Conservation (phyloP, 352 stramenopile species). For the Phytophthora foliorum region DNA sequence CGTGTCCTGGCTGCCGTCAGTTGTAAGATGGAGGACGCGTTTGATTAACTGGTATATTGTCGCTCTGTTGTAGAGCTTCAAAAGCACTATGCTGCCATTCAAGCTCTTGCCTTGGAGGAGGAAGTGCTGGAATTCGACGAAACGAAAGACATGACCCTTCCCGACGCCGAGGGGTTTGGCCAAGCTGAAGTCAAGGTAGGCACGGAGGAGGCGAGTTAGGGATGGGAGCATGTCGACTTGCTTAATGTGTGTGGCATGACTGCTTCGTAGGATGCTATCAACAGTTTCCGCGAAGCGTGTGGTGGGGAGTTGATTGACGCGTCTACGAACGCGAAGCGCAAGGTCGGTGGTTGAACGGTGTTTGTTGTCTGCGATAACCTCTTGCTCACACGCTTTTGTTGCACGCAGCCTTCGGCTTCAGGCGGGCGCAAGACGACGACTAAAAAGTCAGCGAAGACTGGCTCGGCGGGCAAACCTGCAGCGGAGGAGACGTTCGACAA, state of each 20-base stretch:
- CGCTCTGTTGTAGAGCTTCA: constrained; percentile 65
- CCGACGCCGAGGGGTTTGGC: constrained; percentile 75
- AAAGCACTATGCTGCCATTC: constrained; percentile 86
- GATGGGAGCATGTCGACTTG: neutral
- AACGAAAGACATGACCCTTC: constrained; percentile 77
- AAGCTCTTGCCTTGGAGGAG: constrained; percentile 80
- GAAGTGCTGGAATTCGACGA: constrained; percentile 84
- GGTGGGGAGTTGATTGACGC: constrained; percentile 62
- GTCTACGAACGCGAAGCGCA: constrained; percentile 58
- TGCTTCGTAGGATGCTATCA: constrained; percentile 52
- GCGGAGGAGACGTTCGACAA: constrained; percentile 57
- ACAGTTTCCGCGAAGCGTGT: constrained; percentile 53
- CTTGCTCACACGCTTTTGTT: neutral
- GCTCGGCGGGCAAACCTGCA: constrained; percentile 25
- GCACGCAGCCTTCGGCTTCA: constrained; percentile 35
- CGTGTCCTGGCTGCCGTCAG: neutral
- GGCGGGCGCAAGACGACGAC: constrained; percentile 32
- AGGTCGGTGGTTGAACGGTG: constrained; percentile 34
- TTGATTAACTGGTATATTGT: constrained; percentile 3
- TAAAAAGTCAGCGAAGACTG: constrained; percentile 57
- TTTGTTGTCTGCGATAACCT: neutral
- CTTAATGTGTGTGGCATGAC: neutral
- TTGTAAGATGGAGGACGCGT: neutral
- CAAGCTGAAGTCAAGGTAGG: constrained; percentile 74
- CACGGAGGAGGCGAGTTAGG: neutral